Conservation (phyloP, 176 grass and related monocot species). For the Pontederia paniculata region DNA sequence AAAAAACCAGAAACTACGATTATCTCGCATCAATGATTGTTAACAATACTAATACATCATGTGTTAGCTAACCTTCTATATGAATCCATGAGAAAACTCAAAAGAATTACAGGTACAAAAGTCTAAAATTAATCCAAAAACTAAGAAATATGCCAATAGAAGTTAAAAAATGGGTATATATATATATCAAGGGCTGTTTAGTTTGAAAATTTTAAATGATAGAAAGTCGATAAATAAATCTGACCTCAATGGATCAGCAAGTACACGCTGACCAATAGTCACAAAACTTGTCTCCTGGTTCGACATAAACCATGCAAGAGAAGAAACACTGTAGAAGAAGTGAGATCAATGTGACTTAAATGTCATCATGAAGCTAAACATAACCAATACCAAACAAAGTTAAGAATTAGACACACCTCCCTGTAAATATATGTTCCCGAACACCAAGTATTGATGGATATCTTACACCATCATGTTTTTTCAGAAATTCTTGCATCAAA, state of each 20-base stretch:
- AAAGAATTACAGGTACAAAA: no score
- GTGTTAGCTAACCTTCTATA: no score
- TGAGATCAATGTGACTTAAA: constrained; percentile 4
- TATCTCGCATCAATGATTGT: no score
- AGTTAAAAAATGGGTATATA: no score
- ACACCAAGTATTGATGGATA: constrained; percentile 96
- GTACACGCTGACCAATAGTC: constrained; percentile 91
- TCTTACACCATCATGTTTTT: constrained; percentile 89
- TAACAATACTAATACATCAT: no score
- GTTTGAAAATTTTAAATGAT: not conserved
- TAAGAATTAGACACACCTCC: constrained; percentile 35
- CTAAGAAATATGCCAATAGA: no score
- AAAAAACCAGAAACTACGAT: no score
- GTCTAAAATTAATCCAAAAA: no score
- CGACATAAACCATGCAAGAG: constrained; percentile 99
- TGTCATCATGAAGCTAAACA: constrained; percentile 2
- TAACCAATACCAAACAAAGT: not conserved
- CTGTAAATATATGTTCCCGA: constrained; percentile 94
- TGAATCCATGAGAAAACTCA: no score
- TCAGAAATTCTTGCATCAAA: constrained; percentile 83
- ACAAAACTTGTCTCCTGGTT: constrained; percentile 99
- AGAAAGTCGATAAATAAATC: constrained; percentile 7
- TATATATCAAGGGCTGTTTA: no score
- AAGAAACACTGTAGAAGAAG: constrained; percentile 75
- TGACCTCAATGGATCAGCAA: constrained; percentile 97